Evolutionary conservation across 2,329 filamentous ascomycete genomes (phyloP).

Genomic region (Ciborinia camelliae): DNA sequence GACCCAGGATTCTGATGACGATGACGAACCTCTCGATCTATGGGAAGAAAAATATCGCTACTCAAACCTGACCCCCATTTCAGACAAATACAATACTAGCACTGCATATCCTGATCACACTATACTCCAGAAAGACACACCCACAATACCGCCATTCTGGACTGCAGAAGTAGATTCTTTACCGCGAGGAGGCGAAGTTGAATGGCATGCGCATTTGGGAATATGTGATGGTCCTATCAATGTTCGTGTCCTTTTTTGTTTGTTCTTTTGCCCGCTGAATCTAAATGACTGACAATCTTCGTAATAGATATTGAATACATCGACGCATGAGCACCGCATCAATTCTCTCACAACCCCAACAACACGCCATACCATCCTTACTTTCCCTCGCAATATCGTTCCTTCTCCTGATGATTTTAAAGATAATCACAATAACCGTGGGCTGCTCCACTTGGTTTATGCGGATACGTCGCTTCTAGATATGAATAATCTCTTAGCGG

Average conservation of each 20-base stretch:
- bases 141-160: slow-evolving; percentile 60
- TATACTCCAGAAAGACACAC: not conserved
- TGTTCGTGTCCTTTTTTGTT: slow-evolving; percentile 5
- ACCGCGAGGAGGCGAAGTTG: slow-evolving; percentile 69
- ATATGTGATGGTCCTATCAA: slow-evolving; percentile 38
- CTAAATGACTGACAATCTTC: not conserved
- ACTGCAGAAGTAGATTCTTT: slow-evolving; percentile 72
- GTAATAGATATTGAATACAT: slow-evolving; percentile 11
- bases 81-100: not conserved
- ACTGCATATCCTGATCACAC: not conserved
- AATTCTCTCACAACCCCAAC: slow-evolving; percentile 12
- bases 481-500: not conserved
- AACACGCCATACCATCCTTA: slow-evolving; percentile 11
- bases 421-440: not conserved
- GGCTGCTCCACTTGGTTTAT: slow-evolving; percentile 3
- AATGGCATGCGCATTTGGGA: slow-evolving; percentile 76
- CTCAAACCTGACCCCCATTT: slow-evolving; percentile 21
- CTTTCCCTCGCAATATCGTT: not conserved
- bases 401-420: slow-evolving; percentile 14
- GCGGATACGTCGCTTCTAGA: slow-evolving; percentile 15
- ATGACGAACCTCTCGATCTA: slow-evolving; percentile 54
- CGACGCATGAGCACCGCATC: not conserved
- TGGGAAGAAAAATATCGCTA: slow-evolving; percentile 64
- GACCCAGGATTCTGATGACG: slow-evolving; percentile 48
- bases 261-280: not conserved